Evolutionary conservation across 768 basidiomycete species (phyloP).

Genomic region (Trametes meyenii): DNA sequence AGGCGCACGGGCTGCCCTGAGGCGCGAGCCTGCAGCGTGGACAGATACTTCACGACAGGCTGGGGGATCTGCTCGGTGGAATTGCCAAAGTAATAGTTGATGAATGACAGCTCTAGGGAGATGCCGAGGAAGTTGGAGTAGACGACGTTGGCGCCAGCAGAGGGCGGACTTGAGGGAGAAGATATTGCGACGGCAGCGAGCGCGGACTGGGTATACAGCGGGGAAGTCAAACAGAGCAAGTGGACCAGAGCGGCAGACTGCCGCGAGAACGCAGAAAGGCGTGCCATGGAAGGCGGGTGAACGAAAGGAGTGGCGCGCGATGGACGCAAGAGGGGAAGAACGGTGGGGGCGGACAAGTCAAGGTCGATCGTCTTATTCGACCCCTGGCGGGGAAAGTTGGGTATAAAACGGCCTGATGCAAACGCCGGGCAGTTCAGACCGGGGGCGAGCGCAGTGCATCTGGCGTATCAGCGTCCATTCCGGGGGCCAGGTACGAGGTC

Average conservation of each 20-base stretch:
- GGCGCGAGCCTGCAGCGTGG: constrained; percentile 52
- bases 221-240: constrained; percentile 7
- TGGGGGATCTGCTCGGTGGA: constrained; percentile 52
- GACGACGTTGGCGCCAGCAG: constrained; percentile 42
- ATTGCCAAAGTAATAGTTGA: constrained; percentile 60
- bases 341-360: constrained; percentile 7
- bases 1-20: constrained; percentile 45
- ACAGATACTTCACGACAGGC: constrained; percentile 61
- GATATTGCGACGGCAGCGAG: constrained; percentile 24
- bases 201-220: constrained; percentile 4
- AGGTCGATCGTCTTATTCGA: not conserved
- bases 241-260: not conserved
- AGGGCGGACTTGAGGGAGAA: constrained; percentile 35
- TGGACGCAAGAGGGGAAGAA: constrained; percentile 3
- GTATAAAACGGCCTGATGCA: constrained; percentile 13
- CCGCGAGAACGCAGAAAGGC: not conserved
- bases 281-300: constrained; percentile 5
- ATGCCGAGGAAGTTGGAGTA: constrained; percentile 64
- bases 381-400: not conserved
- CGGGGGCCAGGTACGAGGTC: constrained; percentile 1
- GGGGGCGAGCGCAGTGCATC: not conserved
- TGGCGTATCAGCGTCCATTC: not conserved
- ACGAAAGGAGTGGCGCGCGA: constrained; percentile 20
- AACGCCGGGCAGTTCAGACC: constrained; percentile 17
- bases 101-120: constrained; percentile 64